Conservation (phyloP, 1,284 basidiomycete species). For the Xerocomus nothofagi region DNA sequence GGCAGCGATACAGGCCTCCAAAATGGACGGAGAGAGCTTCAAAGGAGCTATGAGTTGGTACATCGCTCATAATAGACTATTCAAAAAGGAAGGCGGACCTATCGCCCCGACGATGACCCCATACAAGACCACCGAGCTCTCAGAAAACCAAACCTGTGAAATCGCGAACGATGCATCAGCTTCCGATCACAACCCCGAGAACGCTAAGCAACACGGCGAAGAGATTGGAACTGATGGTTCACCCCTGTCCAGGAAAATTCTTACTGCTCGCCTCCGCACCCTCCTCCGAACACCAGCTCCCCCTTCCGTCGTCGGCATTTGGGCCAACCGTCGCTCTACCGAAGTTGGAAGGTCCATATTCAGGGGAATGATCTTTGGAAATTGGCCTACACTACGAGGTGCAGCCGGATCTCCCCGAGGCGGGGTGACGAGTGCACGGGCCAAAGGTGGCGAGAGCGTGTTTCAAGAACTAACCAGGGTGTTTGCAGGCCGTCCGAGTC, state of each 20-base stretch:
- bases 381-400: constrained; percentile 41
- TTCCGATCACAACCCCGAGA: neutral
- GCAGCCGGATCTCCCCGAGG: constrained; percentile 32
- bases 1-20: constrained; percentile 51
- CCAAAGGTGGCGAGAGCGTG: constrained; percentile 24
- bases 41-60: constrained; percentile 43
- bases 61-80: constrained; percentile 23
- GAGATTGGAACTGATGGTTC: neutral
- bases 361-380: constrained; percentile 49
- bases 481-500: constrained; percentile 9
- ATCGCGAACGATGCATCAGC: neutral
- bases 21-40: constrained; percentile 48
- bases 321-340: constrained; percentile 48
- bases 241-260: constrained; percentile 12
- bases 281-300: constrained; percentile 17
- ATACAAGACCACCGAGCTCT: neutral
- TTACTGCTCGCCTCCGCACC: constrained; percentile 24
- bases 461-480: constrained; percentile 27
- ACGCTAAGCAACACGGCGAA: neutral
- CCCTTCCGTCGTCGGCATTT: constrained; percentile 41
- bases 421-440: constrained; percentile 23
- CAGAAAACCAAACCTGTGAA: neutral
- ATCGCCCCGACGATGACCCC: constrained; percentile 14
- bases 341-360: constrained; percentile 50
- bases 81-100: constrained; percentile 15